phyloP scores from a whole-genome alignment of 1,139 yeast species.

The Scheffersomyces insectosa region DNA sequence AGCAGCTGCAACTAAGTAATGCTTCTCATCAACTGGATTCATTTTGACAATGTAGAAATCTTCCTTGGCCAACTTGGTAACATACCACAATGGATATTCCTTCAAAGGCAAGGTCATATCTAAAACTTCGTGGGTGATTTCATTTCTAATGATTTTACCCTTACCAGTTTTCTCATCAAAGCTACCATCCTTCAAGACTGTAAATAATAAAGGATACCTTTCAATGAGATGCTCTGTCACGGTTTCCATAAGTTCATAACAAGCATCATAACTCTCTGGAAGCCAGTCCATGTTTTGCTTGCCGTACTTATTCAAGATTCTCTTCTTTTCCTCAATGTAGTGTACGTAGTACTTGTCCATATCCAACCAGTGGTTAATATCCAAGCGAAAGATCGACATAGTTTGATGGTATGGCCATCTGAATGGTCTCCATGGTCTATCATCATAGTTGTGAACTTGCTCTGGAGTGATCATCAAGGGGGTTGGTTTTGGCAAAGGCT shows the following conservation, averaged over 20 bases:
- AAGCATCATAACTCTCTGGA: slow-evolving; percentile 67
- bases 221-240: slow-evolving; percentile 59
- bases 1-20: slow-evolving; percentile 70
- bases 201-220: slow-evolving; percentile 65
- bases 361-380: slow-evolving; percentile 74
- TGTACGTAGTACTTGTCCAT: slow-evolving; percentile 76
- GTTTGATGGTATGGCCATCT: slow-evolving; percentile 82
- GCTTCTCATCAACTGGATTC: slow-evolving; percentile 54
- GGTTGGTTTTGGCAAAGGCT: slow-evolving; percentile 37
- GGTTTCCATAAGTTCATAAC: slow-evolving; percentile 62
- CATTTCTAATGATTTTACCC: slow-evolving; percentile 55
- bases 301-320: slow-evolving; percentile 60
- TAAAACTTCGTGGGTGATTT: slow-evolving; percentile 59
- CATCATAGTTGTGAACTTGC: slow-evolving; percentile 63
- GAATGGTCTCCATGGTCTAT: slow-evolving; percentile 80
- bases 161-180: slow-evolving; percentile 17
- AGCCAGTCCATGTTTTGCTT: slow-evolving; percentile 64
- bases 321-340: slow-evolving; percentile 60
- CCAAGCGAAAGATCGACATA: slow-evolving; percentile 70
- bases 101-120: slow-evolving; percentile 62
- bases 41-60: slow-evolving; percentile 66
- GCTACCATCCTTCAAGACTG: slow-evolving; percentile 42
- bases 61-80: slow-evolving; percentile 72
- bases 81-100: slow-evolving; percentile 62
- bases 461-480: slow-evolving; percentile 69